phyloP scores from a whole-genome alignment of 2,329 filamentous ascomycete genomes.

The Aaosphaeria pasadenensis region DNA sequence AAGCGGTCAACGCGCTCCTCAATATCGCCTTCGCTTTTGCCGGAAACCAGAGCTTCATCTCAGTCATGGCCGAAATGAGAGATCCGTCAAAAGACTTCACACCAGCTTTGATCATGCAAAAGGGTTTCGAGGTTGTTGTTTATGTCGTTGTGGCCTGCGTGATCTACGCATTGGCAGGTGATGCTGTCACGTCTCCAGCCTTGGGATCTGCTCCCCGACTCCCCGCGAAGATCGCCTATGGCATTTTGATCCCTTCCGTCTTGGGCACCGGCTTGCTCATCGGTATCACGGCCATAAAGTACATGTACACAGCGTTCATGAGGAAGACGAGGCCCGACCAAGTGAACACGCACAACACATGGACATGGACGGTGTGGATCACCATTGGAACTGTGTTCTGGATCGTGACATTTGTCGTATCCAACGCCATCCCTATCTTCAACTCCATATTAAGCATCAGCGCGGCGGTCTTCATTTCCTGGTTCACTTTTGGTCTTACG shows the following conservation, averaged over 20 bases:
- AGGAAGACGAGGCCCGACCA: constrained; percentile 27
- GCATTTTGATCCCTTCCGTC: constrained; percentile 66
- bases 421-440: constrained; percentile 53
- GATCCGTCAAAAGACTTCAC: constrained; percentile 56
- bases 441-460: constrained; percentile 63
- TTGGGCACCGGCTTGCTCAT: constrained; percentile 70
- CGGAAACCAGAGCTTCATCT: constrained; percentile 65
- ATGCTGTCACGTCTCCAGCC: constrained; percentile 61
- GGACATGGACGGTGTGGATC: constrained; percentile 61
- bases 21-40: constrained; percentile 70
- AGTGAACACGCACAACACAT: constrained; percentile 43
- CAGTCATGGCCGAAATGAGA: constrained; percentile 63
- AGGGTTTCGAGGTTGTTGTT: constrained; percentile 60
- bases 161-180: constrained; percentile 65
- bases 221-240: constrained; percentile 64
- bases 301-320: constrained; percentile 63
- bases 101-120: constrained; percentile 58
- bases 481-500: constrained; percentile 58
- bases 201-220: constrained; percentile 58
- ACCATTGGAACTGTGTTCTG: constrained; percentile 52
- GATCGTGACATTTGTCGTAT: constrained; percentile 52
- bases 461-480: constrained; percentile 56
- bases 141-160: constrained; percentile 62
- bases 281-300: constrained; percentile 64
- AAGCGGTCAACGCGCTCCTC: constrained; percentile 24